Base-by-base conservation (phyloP, 768 basidiomycete genomes). In the Pulveroboletus sp. region DNA sequence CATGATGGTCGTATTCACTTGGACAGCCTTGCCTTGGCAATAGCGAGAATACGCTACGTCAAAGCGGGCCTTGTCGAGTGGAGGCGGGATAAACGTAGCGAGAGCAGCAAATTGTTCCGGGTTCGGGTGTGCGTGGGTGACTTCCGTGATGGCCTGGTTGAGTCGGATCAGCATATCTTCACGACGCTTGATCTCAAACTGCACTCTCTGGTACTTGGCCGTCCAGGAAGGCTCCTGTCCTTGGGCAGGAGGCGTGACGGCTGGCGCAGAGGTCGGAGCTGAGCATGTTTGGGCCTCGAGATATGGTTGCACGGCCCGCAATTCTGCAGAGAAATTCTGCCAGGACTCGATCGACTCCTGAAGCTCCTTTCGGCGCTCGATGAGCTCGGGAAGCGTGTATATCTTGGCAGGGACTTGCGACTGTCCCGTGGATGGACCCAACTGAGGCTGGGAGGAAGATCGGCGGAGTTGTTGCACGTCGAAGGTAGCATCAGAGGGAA, bases 151-250 rank as follows among this genome's bases (percentile, higher is more conserved):
- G 10, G 64, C 65, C 30, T 60, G 65, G 30, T 67, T 63, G 30
- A 65, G 45, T 10, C 60, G 58, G 37, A 60, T 19, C 10, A 67
- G 47, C 37, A 67, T 34, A 19, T 64, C 64, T 45, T 67, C 60
- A 32, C 63, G 62, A 22, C 63, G 64, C 38, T 60, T 67, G 35
- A 65, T 67, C 51, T 67, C 65, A 45, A 64, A 55, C 30, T 60
- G 64, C 16, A 57, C 58, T 48, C 56, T 49, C 20, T 68, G 51
- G 39, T 51, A 53, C 35, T 57, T 64, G 47, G 22, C 47, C 3
- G 39, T 22, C 54, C 63, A 64, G 9, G 63, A 50, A 37, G 60
- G 36, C 11, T 58, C 61, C 30, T 53, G 61, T 35, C 27, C 5
- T 31, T 49, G 59, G 27, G 39, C 32, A 32, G 43, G 49, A 40